phyloP scores from a whole-genome alignment of 2,329 filamentous ascomycete genomes.

The Scortechinia acanthostroma region DNA sequence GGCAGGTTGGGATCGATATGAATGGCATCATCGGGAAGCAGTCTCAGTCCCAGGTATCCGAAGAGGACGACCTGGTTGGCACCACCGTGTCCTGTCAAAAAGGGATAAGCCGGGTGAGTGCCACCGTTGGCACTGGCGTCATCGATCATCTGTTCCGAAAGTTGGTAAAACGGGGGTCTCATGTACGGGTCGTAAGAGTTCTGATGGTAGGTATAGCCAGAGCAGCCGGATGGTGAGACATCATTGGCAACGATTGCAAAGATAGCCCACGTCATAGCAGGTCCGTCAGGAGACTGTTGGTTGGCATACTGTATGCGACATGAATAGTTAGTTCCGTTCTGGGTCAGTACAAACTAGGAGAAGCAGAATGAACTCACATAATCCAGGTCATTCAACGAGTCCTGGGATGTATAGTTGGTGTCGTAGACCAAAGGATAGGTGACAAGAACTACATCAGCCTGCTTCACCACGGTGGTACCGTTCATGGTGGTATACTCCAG shows the following conservation, averaged over 20 bases:
- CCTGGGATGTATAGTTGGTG: conserved; percentile 41
- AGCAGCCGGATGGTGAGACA: conserved; percentile 59
- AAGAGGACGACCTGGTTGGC: conserved; percentile 62
- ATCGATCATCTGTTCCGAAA: conserved; percentile 63
- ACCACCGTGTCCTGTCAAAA: conserved; percentile 65
- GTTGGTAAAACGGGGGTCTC: conserved; percentile 62
- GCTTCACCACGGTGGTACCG: conserved; percentile 58
- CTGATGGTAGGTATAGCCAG: conserved; percentile 60
- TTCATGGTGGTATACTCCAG: conserved; percentile 63
- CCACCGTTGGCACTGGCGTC: conserved; percentile 54
- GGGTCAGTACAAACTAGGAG: conserved; percentile 3
- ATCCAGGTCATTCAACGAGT: conserved; percentile 39
- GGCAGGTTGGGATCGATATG: conserved; percentile 59
- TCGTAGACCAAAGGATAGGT: conserved; percentile 58
- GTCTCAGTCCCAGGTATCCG: conserved; percentile 58
- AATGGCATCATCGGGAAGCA: conserved; percentile 43
- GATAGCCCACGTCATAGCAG: conserved; percentile 68
- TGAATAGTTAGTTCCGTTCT: conserved; percentile 7
- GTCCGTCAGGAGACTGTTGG: conserved; percentile 60
- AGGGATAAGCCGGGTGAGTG: conserved; percentile 62
- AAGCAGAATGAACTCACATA: conserved; percentile 32
- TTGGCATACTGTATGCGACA: conserved; percentile 49
- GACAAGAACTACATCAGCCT: conserved; percentile 63
- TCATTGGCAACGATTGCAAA: conserved; percentile 62
- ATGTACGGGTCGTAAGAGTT: conserved; percentile 57